Evolutionary conservation across 306 rosid species (phyloP).

Genomic region (Astragalus glycyphyllos): DNA sequence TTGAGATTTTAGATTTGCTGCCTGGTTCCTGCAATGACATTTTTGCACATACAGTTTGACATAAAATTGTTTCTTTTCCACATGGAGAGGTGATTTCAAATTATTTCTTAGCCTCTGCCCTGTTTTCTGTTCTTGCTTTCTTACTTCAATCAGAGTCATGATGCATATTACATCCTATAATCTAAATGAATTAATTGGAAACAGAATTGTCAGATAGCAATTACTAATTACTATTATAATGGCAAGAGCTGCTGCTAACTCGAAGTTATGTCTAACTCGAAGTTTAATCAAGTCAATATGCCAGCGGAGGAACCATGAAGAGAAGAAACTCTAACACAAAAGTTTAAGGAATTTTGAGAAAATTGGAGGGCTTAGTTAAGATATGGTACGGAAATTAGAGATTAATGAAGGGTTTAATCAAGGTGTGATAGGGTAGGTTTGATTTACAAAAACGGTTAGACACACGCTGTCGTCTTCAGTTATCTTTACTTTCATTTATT

Average conservation of each 20-base stretch:
- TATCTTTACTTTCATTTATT: slow-evolving; percentile 16
- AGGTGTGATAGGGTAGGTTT: slow-evolving; percentile 14
- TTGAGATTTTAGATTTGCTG: slow-evolving; percentile 32
- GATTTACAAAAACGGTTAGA: slow-evolving; percentile 6
- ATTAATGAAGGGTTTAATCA: not conserved
- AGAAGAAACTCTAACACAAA: not conserved
- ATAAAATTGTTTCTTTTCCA: slow-evolving; percentile 28
- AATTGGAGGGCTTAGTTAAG: not conserved
- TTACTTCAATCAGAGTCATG: not conserved
- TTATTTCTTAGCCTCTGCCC: not conserved
- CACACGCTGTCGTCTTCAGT: not conserved
- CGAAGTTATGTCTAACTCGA: not conserved
- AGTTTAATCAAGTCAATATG: slow-evolving; percentile 6
- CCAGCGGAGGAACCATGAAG: slow-evolving; percentile 13
- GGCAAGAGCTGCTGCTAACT: not conserved
- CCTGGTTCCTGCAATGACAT: slow-evolving; percentile 12
- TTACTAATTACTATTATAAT: not conserved
- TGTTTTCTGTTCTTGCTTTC: slow-evolving; percentile 36
- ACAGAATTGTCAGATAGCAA: not conserved
- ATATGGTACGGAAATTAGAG: slow-evolving; percentile 8
- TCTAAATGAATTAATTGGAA: slow-evolving; percentile 10
- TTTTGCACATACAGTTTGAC: slow-evolving; percentile 11
- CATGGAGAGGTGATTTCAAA: slow-evolving; percentile 17
- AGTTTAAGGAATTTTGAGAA: not conserved
- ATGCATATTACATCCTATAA: slow-evolving; percentile 25